These are phyloP conservation scores for Lachancea thermotolerans DNA, from an alignment of 805 yeast genomes.

Conservation along the genomic window DNA sequence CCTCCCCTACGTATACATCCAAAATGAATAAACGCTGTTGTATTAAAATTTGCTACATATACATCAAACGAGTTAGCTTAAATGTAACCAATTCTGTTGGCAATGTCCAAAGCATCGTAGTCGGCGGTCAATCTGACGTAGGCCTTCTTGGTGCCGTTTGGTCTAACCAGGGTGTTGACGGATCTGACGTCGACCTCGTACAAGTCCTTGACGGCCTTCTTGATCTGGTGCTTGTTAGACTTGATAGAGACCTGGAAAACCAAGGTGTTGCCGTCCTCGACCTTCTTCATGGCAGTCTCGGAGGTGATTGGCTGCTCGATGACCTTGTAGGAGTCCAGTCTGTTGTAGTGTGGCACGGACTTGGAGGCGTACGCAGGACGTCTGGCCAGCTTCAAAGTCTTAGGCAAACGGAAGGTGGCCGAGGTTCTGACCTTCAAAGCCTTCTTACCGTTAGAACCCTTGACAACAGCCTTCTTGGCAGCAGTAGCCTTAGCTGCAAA, in stretches of 20 bases:
- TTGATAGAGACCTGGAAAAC: constrained; percentile 96
- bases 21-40: constrained; percentile 7
- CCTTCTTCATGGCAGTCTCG: constrained; percentile 99
- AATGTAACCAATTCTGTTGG: constrained; percentile 99
- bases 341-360: constrained; percentile 95
- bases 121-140: constrained; percentile 98
- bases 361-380: constrained; percentile 91
- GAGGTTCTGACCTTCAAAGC: constrained; percentile 88
- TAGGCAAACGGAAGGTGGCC: constrained; percentile 95
- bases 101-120: constrained; percentile 98
- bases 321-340: constrained; percentile 93
- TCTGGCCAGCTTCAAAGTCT: constrained; percentile 91
- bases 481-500: constrained; percentile 71
- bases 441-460: constrained; percentile 92
- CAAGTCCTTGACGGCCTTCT: constrained; percentile 95
- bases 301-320: constrained; percentile 92
- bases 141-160: constrained; percentile 99
- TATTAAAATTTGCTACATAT: constrained; percentile 10
- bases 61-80: constrained; percentile 37
- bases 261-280: constrained; percentile 98
- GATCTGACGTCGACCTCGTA: constrained; percentile 91
- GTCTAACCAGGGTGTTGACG: constrained; percentile 96
- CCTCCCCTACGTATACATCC: neutral
- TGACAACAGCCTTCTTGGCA: constrained; percentile 98
- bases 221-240: constrained; percentile 98